Evolutionary conservation across 2,329 filamentous ascomycete species (phyloP).

Genomic region (Colletotrichum incanum): DNA sequence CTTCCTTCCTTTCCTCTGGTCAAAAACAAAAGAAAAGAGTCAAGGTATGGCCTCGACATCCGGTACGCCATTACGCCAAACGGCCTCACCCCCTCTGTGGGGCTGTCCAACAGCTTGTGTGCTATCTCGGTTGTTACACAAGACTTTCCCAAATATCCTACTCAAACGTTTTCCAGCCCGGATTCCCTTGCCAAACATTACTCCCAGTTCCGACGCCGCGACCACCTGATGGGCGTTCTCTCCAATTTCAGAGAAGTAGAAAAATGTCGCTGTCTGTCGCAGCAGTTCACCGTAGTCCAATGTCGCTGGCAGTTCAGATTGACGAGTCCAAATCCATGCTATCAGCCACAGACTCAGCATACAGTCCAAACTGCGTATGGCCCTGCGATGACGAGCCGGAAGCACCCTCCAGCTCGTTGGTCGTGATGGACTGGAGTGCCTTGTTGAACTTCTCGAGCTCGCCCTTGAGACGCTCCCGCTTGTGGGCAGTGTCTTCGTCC

Average conservation of each 20-base stretch:
- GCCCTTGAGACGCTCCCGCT: slow-evolving; percentile 58
- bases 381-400: slow-evolving; percentile 37
- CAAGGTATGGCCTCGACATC: background rate
- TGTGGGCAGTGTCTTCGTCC: slow-evolving; percentile 59
- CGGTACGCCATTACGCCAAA: slow-evolving; percentile 25
- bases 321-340: slow-evolving; percentile 34
- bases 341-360: slow-evolving; percentile 31
- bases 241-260: background rate
- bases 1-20: background rate
- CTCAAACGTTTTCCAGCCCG: background rate
- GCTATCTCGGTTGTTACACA: background rate
- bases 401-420: slow-evolving; percentile 56
- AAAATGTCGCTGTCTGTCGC: background rate
- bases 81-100: background rate
- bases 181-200: background rate
- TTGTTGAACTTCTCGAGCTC: slow-evolving; percentile 64
- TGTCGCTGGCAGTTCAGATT: background rate
- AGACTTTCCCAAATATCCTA: background rate
- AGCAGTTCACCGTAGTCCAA: background rate
- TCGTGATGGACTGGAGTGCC: slow-evolving; percentile 65
- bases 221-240: background rate
- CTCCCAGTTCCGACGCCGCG: background rate
- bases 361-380: slow-evolving; percentile 7
- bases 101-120: background rate
- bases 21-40: background rate